Evolutionary conservation across 2,329 filamentous ascomycete species (phyloP).

Genomic region (Lachnellula cervina): DNA sequence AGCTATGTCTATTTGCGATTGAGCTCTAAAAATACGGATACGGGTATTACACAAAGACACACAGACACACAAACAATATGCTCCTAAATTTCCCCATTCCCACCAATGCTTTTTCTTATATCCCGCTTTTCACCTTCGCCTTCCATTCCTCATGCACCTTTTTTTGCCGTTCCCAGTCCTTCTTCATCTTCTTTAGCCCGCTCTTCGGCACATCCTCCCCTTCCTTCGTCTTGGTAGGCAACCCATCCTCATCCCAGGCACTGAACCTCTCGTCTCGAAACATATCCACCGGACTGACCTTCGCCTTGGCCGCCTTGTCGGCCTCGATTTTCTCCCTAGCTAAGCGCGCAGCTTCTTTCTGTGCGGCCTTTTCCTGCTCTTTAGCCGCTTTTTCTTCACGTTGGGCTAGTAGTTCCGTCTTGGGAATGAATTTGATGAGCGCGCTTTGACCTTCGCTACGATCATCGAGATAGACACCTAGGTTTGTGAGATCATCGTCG

Average conservation of each 20-base stretch:
- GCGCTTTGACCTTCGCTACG: conserved; percentile 62
- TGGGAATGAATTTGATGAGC: conserved; percentile 63
- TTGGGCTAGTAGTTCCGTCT: conserved; percentile 51
- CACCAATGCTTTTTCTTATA: neutral
- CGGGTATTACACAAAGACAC: neutral
- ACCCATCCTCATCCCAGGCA: conserved; percentile 76
- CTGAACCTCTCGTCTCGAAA: conserved; percentile 60
- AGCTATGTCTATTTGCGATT: too few species aligned
- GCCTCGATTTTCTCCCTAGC: conserved; percentile 46
- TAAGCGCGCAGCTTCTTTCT: conserved; percentile 48
- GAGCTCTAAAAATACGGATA: too few species aligned
- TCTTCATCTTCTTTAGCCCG: conserved; percentile 74
- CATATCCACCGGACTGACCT: conserved; percentile 49
- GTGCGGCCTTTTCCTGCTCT: conserved; percentile 56
- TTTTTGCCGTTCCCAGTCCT: conserved; percentile 88
- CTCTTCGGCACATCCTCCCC: conserved; percentile 79
- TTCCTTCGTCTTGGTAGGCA: conserved; percentile 72
- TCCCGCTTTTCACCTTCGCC: conserved; percentile 9
- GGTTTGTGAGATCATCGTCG: conserved; percentile 72
- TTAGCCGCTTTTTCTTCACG: conserved; percentile 55
- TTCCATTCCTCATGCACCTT: conserved; percentile 67
- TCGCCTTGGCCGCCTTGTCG: conserved; percentile 55
- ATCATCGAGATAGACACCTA: conserved; percentile 86
- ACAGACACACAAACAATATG: neutral
- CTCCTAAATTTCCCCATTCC: neutral